These are phyloP conservation scores for Lachancea waltii DNA, from an alignment of 805 yeast genomes.

Conservation along the genomic window DNA sequence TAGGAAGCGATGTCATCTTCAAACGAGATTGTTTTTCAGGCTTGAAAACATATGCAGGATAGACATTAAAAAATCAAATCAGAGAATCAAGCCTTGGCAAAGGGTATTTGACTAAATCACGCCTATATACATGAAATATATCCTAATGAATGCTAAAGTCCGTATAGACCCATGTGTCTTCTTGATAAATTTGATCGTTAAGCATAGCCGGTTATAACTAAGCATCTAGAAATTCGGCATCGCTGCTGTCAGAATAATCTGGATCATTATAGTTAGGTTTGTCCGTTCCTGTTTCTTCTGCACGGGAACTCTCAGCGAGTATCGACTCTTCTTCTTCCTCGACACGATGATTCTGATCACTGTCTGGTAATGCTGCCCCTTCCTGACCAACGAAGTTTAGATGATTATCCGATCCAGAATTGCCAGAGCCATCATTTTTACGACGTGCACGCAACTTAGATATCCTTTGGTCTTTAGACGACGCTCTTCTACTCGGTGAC, in stretches of 20 bases:
- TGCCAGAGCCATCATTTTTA: neutral
- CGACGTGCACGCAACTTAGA: conserved; percentile 4
- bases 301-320: neutral
- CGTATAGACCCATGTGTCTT: neutral
- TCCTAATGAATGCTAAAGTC: neutral
- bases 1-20: too few species aligned
- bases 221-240: conserved; percentile 13
- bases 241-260: conserved; percentile 1
- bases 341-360: neutral
- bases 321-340: neutral
- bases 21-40: neutral
- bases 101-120: neutral
- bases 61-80: too few species aligned
- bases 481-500: conserved; percentile 21
- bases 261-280: neutral
- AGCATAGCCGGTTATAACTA: neutral
- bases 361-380: too few species aligned
- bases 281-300: neutral
- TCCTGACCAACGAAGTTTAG: conserved; percentile 3
- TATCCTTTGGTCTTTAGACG: conserved; percentile 25
- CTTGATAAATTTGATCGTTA: neutral
- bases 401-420: conserved; percentile 2
- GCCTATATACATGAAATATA: conserved; percentile 1
- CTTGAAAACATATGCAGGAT: too few species aligned
- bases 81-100: too few species aligned